Evolutionary conservation across 176 grass and related monocot genomes (phyloP).

Genomic region (Aegilops umbellulata): DNA sequence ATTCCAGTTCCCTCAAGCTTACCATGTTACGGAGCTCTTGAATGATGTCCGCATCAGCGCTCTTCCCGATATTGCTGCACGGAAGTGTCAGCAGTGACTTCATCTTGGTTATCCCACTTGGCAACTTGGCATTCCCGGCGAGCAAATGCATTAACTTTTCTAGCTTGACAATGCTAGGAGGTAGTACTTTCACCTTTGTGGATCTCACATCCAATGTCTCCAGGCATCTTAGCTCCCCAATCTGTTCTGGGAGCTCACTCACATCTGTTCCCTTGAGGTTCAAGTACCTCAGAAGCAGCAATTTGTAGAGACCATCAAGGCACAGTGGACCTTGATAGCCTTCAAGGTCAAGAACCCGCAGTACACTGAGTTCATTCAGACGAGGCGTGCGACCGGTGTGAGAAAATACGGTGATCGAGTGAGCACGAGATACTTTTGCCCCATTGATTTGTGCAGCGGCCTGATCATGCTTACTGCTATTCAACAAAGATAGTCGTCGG

Average conservation of each 20-base stretch:
- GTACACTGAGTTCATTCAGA: slow-evolving; percentile 15
- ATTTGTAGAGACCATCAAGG: slow-evolving; percentile 25
- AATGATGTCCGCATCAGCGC: not conserved
- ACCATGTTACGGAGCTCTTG: slow-evolving; percentile 1
- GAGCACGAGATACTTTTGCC: slow-evolving; percentile 23
- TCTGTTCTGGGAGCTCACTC: too few relatives aligned
- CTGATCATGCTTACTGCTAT: slow-evolving; percentile 5
- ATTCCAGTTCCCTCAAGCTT: slow-evolving; percentile 23
- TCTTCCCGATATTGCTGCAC: not conserved
- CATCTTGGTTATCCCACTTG: slow-evolving; percentile 1
- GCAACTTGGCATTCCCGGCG: slow-evolving; percentile 4
- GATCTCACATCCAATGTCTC: slow-evolving; percentile 16
- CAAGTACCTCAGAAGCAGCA: slow-evolving; percentile 19
- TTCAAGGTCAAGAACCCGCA: slow-evolving; percentile 45
- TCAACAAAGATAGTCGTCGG: slow-evolving; percentile 29
- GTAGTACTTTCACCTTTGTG: slow-evolving; percentile 37
- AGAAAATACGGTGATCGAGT: slow-evolving; percentile 33
- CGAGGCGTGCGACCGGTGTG: not conserved
- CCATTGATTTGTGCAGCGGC: not conserved
- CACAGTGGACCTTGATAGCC: slow-evolving; percentile 13
- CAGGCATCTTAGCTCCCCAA: too few relatives aligned
- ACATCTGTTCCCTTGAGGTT: too few relatives aligned
- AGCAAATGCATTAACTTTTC: slow-evolving; percentile 33
- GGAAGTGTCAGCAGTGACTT: slow-evolving; percentile 14
- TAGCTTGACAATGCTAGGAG: slow-evolving; percentile 21